These are phyloP conservation scores for Ogataea sp. DNA, from an alignment of 805 yeast species.

Conservation along the genomic window DNA sequence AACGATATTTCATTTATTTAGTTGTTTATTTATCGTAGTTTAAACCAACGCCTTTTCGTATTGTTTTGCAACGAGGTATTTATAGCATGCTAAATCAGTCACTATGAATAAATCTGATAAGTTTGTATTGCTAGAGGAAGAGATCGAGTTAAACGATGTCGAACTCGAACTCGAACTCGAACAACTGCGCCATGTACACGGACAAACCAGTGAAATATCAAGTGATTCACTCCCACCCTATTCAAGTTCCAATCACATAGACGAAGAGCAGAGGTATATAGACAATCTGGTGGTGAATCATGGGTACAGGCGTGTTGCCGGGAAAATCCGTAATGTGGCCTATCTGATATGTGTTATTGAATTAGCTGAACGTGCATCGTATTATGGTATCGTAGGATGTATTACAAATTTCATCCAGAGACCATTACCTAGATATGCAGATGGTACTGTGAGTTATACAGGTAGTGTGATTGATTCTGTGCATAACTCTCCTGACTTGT, in stretches of 20 bases:
- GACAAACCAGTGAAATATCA: too few relatives aligned
- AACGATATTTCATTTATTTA: too few relatives aligned
- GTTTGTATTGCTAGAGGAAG: background rate
- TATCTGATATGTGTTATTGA: slow-evolving; percentile 30
- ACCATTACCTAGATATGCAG: slow-evolving; percentile 37
- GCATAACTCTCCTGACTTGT: background rate
- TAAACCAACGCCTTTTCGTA: too few relatives aligned
- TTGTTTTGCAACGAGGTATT: too few relatives aligned
- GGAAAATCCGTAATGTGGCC: slow-evolving; percentile 15
- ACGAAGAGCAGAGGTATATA: background rate
- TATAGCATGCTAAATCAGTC: too few relatives aligned
- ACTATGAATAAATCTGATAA: background rate
- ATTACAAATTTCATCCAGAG: slow-evolving; percentile 44
- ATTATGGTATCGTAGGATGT: slow-evolving; percentile 40
- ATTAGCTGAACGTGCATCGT: slow-evolving; percentile 48
- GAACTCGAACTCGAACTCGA: too few relatives aligned
- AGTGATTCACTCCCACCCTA: too few relatives aligned
- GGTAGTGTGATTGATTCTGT: slow-evolving; percentile 17
- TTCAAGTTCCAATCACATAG: background rate
- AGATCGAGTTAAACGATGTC: background rate
- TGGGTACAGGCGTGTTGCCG: slow-evolving; percentile 8
- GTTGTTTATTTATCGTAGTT: too few relatives aligned
- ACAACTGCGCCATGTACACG: too few relatives aligned
- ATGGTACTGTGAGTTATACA: slow-evolving; percentile 28
- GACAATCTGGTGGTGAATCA: background rate